Percentiles rank a stretch among this genome's conserved stretches.
Conservation (phyloP, 2,329 filamentous ascomycete genomes). For the Macrophomina tecta region DNA sequence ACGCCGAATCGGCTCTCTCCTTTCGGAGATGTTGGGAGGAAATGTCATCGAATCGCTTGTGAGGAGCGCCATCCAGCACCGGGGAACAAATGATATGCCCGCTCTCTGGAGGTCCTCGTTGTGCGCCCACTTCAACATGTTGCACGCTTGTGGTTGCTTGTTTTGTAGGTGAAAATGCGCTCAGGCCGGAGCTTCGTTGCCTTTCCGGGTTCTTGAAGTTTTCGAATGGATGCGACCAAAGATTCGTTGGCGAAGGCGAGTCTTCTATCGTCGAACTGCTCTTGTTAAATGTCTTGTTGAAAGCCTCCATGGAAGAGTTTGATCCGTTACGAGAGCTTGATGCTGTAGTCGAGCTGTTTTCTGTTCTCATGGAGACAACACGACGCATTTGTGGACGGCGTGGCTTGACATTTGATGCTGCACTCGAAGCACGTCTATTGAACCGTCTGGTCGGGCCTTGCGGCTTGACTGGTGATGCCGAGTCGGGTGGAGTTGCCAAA, state of each 20-base stretch:
- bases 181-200: constrained; percentile 9
- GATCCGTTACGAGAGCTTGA: constrained; percentile 5
- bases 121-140: constrained; percentile 3
- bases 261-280: not conserved
- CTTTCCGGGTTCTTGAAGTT: not conserved
- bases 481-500: constrained; percentile 22
- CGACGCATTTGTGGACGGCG: constrained; percentile 6
- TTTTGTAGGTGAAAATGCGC: constrained; percentile 13
- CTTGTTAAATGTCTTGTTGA: constrained; percentile 2
- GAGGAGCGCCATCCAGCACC: too few relatives aligned
- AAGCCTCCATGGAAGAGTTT: constrained; percentile 15
- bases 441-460: constrained; percentile 5
- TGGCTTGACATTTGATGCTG: constrained; percentile 7
- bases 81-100: not conserved
- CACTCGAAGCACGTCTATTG: constrained; percentile 10
- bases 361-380: not conserved
- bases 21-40: not conserved
- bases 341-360: not conserved
- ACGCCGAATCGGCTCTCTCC: constrained; percentile 1
- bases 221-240: constrained; percentile 13
- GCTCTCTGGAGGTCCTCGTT: not conserved
- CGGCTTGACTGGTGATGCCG: constrained; percentile 23
- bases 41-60: not conserved
- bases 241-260: constrained; percentile 1
- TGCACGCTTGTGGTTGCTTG: constrained; percentile 24